These are phyloP conservation scores for Alternaria panax DNA, from an alignment of 2,329 filamentous ascomycete genomes.

Conservation along the genomic window DNA sequence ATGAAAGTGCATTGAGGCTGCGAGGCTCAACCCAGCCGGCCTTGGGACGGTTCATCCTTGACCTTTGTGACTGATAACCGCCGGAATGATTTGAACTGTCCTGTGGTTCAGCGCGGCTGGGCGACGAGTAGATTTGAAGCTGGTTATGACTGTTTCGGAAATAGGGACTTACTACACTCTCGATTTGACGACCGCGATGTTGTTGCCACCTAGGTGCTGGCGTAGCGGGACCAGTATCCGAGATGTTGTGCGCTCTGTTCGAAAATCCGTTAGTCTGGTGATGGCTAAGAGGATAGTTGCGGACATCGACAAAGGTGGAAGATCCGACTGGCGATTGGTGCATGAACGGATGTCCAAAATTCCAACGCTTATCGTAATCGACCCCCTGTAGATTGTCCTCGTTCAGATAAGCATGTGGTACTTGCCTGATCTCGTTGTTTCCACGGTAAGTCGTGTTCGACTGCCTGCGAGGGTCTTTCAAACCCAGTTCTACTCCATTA, in stretches of 20 bases:
- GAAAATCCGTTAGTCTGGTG: slow-evolving; percentile 12
- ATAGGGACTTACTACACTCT: slow-evolving; percentile 52
- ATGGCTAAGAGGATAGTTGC: slow-evolving; percentile 7
- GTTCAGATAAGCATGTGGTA: not conserved
- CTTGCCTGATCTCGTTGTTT: slow-evolving; percentile 3
- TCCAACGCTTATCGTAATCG: slow-evolving; percentile 16
- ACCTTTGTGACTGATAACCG: slow-evolving; percentile 36
- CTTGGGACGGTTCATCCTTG: slow-evolving; percentile 10
- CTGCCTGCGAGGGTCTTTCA: slow-evolving; percentile 38
- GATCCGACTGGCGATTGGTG: slow-evolving; percentile 25
- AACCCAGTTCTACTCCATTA: slow-evolving; percentile 30
- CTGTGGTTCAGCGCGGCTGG: slow-evolving; percentile 35
- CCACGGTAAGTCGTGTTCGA: not conserved
- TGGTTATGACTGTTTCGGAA: slow-evolving; percentile 38
- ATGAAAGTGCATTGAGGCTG: slow-evolving; percentile 47
- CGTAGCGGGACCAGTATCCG: slow-evolving; percentile 11
- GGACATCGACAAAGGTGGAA: slow-evolving; percentile 1
- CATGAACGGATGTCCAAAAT: slow-evolving; percentile 26
- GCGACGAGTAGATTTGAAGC: slow-evolving; percentile 17
- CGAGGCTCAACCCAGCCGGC: slow-evolving; percentile 32
- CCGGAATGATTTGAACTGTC: slow-evolving; percentile 39
- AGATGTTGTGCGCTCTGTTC: slow-evolving; percentile 12
- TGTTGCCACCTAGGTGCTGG: slow-evolving; percentile 21
- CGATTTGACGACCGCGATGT: slow-evolving; percentile 24
- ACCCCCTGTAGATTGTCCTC: not conserved